Base-by-base conservation (phyloP, 2,329 filamentous ascomycete species). In the Corniculantispora saksenae region DNA sequence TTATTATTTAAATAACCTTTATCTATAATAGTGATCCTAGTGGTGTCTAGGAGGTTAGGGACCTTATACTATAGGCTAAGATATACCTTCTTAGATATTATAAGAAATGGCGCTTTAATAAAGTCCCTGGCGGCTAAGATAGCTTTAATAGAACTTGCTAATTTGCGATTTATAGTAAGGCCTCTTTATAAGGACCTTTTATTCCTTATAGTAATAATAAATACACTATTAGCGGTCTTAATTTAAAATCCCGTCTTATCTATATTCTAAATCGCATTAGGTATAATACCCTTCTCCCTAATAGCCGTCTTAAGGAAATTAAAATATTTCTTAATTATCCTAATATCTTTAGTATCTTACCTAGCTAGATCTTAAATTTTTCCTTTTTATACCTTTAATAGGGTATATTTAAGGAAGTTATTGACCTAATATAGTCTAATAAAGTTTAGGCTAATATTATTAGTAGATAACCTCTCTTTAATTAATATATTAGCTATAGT, bases 191-290 rank as follows among this genome's bases (percentile, higher is more conserved):
- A 35, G 43, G 51, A 21, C 47, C 59, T 19, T 63, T 65, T 48
- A 4, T 10, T 8, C 12, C 57, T 27, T 38, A 53, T 62, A 32
- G 53, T 66, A 7, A 68, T 27, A 25, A 66, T 38, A 55, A 59
- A 21, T 27, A 60, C 19, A 27, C 61, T 40, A n/a, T 66, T 65
- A 2, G 54, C 57, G 7, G 63, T 56, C 21, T 64, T 54, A 62
- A 68, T 66, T 29, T 40, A 57, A 51, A 68, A 66, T 50, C 66
- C 64, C 8, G 64, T 66, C 32, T 66, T 61, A 57, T 66, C 66
- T 57, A 66, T 66, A 63, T 67, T 66, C 66, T 54, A 68, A 4
- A 65, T 68, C 54, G 51, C 51, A 9, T 64, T 58, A 3, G 45
- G 47, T 12, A 38, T 21, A 21, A 68, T 68, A 19, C 62, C 64